A percentile compares a stretch with the other conserved stretches of the same genome.
These are phyloP conservation scores for Chlamydomonas reinhardtii DNA, from an alignment of 163 green algal genomes.

Conservation along the genomic window DNA sequence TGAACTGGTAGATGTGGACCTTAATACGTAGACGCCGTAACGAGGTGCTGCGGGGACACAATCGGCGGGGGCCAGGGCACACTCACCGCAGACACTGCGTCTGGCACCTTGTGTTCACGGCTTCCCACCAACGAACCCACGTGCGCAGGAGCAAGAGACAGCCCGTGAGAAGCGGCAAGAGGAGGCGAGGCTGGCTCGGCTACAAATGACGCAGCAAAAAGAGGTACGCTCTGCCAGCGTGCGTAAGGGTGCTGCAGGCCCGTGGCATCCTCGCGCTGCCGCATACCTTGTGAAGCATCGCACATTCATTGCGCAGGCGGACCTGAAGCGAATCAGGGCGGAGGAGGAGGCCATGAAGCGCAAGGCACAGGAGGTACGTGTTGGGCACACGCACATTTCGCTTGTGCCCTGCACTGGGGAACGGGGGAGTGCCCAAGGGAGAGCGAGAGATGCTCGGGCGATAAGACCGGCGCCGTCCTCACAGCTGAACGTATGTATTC, in stretches of 20 bases:
- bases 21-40: too few relatives aligned
- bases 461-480: not conserved
- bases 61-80: too few relatives aligned
- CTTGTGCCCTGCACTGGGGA: too few relatives aligned
- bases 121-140: too few relatives aligned
- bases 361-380: slow-evolving; percentile 25
- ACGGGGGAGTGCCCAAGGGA: not conserved
- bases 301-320: not conserved
- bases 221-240: not conserved
- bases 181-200: not conserved
- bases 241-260: not conserved
- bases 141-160: slow-evolving; percentile 26
- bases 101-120: too few relatives aligned
- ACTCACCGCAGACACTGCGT: too few relatives aligned
- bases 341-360: slow-evolving; percentile 43
- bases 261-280: not conserved
- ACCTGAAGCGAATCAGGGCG: slow-evolving; percentile 12
- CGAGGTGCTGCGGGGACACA: too few relatives aligned
- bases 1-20: too few relatives aligned
- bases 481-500: not conserved
- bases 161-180: slow-evolving; percentile 11
- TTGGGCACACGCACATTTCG: not conserved
- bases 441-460: not conserved
- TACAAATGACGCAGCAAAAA: slow-evolving; percentile 10
- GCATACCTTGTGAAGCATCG: too few relatives aligned